Conservation (phyloP, 2,329 filamentous ascomycete species). For the Catunica adiposa region DNA sequence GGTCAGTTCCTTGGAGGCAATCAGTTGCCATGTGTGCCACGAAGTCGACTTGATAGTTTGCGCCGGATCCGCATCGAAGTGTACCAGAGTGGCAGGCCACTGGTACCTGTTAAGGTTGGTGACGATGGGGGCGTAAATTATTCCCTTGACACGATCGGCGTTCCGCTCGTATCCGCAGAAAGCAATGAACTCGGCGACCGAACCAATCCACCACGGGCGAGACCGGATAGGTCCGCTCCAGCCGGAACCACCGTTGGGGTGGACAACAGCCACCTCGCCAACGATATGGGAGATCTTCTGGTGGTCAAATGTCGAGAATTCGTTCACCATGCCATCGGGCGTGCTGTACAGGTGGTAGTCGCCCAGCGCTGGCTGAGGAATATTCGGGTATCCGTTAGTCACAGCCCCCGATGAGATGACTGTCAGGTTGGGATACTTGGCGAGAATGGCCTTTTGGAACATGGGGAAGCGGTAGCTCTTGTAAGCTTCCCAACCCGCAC, state of each 20-base stretch:
- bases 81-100: conserved; percentile 34
- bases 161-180: conserved; percentile 50
- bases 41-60: conserved; percentile 34
- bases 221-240: conserved; percentile 29
- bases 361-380: conserved; percentile 27
- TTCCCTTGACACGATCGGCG: conserved; percentile 38
- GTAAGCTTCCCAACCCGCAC: conserved; percentile 30
- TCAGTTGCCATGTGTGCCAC: conserved; percentile 34
- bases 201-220: conserved; percentile 41
- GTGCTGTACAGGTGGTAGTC: conserved; percentile 37
- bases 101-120: conserved; percentile 34
- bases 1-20: conserved; percentile 29
- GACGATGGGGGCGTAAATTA: conserved; percentile 30
- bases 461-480: conserved; percentile 39
- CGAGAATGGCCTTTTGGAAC: conserved; percentile 42
- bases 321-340: conserved; percentile 32
- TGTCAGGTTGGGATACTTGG: conserved; percentile 38
- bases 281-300: conserved; percentile 22
- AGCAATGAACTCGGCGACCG: conserved; percentile 48
- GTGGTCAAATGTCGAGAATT: conserved; percentile 39
- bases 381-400: conserved; percentile 24
- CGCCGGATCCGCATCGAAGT: conserved; percentile 31
- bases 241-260: conserved; percentile 34
- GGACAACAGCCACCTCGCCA: conserved; percentile 35
- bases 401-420: conserved; percentile 35